Conservation (phyloP, 768 basidiomycete species). For the Calocybe gangraenosa region DNA sequence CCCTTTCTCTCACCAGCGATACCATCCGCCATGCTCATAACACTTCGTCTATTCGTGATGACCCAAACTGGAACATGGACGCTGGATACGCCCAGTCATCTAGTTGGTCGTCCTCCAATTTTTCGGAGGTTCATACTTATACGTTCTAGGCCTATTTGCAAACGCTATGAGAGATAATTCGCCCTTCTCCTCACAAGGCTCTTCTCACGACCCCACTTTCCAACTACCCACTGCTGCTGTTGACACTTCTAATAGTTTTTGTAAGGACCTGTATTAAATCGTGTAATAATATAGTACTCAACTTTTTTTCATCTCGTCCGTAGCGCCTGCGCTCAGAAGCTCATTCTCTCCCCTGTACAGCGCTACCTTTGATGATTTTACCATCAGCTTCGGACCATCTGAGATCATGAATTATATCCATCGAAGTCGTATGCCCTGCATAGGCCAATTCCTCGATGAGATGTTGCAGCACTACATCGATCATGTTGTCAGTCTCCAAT, state of each 20-base stretch:
- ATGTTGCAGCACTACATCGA: conserved; percentile 48
- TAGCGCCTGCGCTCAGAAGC: conserved; percentile 23
- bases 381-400: no score
- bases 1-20: conserved; percentile 21
- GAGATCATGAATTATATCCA: no score
- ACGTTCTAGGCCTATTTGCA: conserved; percentile 11
- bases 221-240: conserved; percentile 15
- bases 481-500: conserved; percentile 64
- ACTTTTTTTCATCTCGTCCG: conserved; percentile 25
- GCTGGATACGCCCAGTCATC: conserved; percentile 11
- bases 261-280: conserved; percentile 74
- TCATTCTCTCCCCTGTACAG: conserved; percentile 24
- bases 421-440: no score
- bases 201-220: conserved; percentile 17
- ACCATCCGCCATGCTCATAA: conserved; percentile 15
- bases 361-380: conserved; percentile 4
- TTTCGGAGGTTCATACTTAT: conserved; percentile 13
- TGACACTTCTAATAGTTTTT: conserved; percentile 44
- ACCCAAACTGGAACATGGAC: conserved; percentile 5
- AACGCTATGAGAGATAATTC: conserved; percentile 17
- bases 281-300: conserved; percentile 69
- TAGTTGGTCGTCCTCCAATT: conserved; percentile 23
- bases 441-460: conserved; percentile 17
- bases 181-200: conserved; percentile 19
- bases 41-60: conserved; percentile 23